Percentiles rank a stretch among this genome's conserved stretches.
Evolutionary conservation across 2,329 filamentous ascomycete species (phyloP).

Genomic region (Cephalotrichum gorgonifer): DNA sequence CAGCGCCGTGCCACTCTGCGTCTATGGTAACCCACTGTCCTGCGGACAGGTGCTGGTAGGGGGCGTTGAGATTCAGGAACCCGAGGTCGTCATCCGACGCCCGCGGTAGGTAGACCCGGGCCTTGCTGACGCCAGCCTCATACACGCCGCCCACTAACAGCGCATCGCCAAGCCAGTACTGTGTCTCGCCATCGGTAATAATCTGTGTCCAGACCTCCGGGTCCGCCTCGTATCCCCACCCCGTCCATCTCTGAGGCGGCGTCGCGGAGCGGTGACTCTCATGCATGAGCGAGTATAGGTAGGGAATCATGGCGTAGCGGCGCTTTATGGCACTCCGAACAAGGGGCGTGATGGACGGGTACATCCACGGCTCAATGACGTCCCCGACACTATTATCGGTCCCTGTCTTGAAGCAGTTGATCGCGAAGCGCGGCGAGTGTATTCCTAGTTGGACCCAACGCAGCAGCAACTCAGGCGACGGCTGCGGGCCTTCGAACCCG

Average conservation of each 20-base stretch:
- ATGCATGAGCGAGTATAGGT: conserved; percentile 56
- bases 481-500: conserved; percentile 65
- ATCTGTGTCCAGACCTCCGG: conserved; percentile 52
- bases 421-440: conserved; percentile 61
- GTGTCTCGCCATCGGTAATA: conserved; percentile 54
- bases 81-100: conserved; percentile 45
- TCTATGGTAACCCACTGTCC: conserved; percentile 28
- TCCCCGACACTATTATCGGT: conserved; percentile 57
- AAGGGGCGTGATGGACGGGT: conserved; percentile 52
- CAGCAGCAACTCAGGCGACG: conserved; percentile 58
- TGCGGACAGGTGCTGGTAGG: conserved; percentile 43
- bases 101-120: conserved; percentile 52
- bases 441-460: conserved; percentile 65
- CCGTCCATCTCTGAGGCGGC: conserved; percentile 61
- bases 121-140: conserved; percentile 41
- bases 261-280: conserved; percentile 49
- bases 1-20: conserved; percentile 28
- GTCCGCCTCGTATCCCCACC: conserved; percentile 62
- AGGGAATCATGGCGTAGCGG: conserved; percentile 62
- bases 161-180: conserved; percentile 63
- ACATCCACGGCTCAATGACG: conserved; percentile 73
- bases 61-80: conserved; percentile 52
- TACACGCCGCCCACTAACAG: conserved; percentile 60
- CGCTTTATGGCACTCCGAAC: conserved; percentile 58
- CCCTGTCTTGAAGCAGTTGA: conserved; percentile 70